Evolutionary conservation across 2,329 filamentous ascomycete genomes (phyloP), one percentile per base, ranked within the genome.

Genomic region (Pestalotiopsis sp.): DNA sequence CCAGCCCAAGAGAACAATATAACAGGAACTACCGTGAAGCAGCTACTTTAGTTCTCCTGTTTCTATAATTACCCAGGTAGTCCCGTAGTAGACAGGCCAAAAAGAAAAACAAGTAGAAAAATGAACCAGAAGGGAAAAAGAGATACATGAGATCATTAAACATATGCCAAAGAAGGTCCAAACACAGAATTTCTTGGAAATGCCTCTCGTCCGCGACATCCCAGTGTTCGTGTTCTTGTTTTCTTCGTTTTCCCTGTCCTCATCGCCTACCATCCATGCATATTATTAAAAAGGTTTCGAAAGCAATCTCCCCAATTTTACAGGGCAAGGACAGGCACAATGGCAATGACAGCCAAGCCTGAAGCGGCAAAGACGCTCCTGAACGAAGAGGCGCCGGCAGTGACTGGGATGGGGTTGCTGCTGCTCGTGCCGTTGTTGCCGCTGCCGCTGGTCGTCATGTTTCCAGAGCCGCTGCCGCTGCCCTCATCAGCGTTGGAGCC

Each of bases 251-350:
- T 14, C 11, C 20, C n/a, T 6, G 36, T 12, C 23, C 17, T 12
- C n/a, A 65, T 25, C 13, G 11, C 62, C 62, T n/a, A 23, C 56
- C 20, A 14, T 56, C 13, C 58, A 36, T 20, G 31, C 31, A 36
- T 36, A 36, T 36, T 36, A 36, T 9, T 36, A 36, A 36, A 36
- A 31, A 9, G 31, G 31, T 36, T 64, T 25, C 65, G 25, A 63
- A 20, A 23, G 41, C 59, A 56, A 71, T 25, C 59, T 67, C 71
- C 67, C 60, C n/a, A 4, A 3, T 17, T 7, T 73, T 71, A 75
- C 70, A 76, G 75, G 41, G 76, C 69, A 67, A 76, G 68, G 70
- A 78, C 73, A 31, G 74, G 75, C 5, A 72, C 77, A 17, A 72
- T 75, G 11, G 76, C 68, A 57, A 80, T 67, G 38, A 73, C 75